phyloP scores from a whole-genome alignment of 208 protist species.

The Trypanosoma conorhini region DNA sequence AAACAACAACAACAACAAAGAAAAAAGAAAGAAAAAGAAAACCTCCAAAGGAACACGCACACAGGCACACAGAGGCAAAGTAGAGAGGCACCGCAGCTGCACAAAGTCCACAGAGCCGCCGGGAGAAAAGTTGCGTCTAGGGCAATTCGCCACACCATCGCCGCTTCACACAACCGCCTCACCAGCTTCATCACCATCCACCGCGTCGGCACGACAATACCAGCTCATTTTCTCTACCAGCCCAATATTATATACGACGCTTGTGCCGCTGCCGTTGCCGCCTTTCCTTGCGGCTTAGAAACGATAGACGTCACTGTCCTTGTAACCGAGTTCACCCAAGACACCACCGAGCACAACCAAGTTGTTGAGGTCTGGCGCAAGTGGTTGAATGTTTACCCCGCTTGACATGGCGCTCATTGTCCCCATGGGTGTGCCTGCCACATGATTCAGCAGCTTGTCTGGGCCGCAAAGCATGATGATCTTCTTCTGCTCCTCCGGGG shows the following conservation, averaged over 20 bases:
- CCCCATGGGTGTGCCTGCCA: conserved; percentile 76
- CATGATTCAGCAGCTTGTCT: conserved; percentile 77
- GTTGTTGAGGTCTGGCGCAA: conserved; percentile 86
- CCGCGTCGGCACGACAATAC: background rate
- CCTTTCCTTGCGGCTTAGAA: conserved; percentile 47
- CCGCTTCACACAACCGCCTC: too few species aligned
- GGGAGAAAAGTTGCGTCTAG: too few species aligned
- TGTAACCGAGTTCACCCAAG: conserved; percentile 80
- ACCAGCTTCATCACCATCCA: background rate
- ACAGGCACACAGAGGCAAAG: too few species aligned
- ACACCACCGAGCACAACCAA: conserved; percentile 76
- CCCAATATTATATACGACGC: background rate
- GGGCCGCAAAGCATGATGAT: conserved; percentile 92
- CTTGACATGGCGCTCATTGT: conserved; percentile 80
- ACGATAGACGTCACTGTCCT: conserved; percentile 82
- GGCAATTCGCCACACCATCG: too few species aligned
- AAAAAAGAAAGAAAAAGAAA: background rate
- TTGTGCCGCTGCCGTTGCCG: background rate
- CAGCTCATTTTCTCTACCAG: background rate
- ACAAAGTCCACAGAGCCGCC: too few species aligned
- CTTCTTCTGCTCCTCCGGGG: conserved; percentile 73
- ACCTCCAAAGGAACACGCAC: background rate
- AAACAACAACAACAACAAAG: background rate
- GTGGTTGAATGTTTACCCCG: conserved; percentile 77
- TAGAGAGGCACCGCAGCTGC: too few species aligned